Conservation (phyloP, 768 basidiomycete species). For the Pholiota conissans region DNA sequence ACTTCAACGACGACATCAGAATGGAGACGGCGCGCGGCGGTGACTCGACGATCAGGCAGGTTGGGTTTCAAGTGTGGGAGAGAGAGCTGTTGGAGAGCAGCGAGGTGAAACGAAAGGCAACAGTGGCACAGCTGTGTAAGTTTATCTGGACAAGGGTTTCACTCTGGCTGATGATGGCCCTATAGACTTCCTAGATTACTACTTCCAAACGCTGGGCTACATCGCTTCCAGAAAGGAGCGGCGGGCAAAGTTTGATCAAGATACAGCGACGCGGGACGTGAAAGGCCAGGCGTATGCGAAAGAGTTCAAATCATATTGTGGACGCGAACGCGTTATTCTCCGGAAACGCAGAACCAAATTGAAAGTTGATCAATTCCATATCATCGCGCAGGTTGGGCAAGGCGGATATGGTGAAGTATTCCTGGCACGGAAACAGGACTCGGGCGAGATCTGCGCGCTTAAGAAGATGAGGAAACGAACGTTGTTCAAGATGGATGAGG, state of each 20-base stretch:
- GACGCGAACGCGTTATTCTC: constrained; percentile 91
- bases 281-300: constrained; percentile 56
- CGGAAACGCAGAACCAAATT: constrained; percentile 91
- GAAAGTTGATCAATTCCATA: constrained; percentile 93
- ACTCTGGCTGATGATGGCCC: neutral
- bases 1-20: constrained; percentile 51
- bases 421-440: constrained; percentile 91
- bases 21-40: constrained; percentile 67
- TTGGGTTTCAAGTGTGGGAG: constrained; percentile 78
- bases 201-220: constrained; percentile 94
- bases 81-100: constrained; percentile 77
- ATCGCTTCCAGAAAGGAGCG: constrained; percentile 85
- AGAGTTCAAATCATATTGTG: constrained; percentile 92
- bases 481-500: constrained; percentile 98
- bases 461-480: constrained; percentile 98
- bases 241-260: constrained; percentile 77
- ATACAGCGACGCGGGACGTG: constrained; percentile 72
- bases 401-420: constrained; percentile 99
- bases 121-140: constrained; percentile 95
- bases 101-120: constrained; percentile 93
- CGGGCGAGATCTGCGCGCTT: constrained; percentile 93
- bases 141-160: neutral
- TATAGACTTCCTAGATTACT: constrained; percentile 95
- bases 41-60: constrained; percentile 53
- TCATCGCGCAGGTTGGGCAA: constrained; percentile 98